Conservation (phyloP, 768 basidiomycete genomes). For the Boletus subparvulus region DNA sequence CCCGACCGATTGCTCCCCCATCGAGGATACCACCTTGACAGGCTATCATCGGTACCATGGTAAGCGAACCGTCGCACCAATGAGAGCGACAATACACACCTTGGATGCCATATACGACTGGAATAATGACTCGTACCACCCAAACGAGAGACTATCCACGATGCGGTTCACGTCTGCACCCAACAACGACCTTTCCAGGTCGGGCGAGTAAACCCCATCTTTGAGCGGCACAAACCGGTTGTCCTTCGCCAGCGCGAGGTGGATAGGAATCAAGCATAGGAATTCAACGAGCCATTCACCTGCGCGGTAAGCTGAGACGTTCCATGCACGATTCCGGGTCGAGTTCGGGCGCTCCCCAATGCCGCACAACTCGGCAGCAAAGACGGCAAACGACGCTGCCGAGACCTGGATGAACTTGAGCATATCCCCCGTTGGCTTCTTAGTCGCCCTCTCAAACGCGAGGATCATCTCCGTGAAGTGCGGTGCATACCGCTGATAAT, state of each 20-base stretch:
- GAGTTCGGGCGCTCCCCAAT: not conserved
- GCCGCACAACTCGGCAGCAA: constrained; percentile 19
- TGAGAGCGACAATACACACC: constrained; percentile 33
- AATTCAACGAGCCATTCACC: constrained; percentile 66
- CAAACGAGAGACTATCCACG: constrained; percentile 54
- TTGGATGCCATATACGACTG: constrained; percentile 60
- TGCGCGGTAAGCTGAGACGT: constrained; percentile 40
- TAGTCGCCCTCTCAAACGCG: constrained; percentile 47
- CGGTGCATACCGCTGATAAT: constrained; percentile 35
- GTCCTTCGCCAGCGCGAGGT: constrained; percentile 57
- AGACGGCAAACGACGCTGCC: constrained; percentile 30
- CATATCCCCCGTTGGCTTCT: constrained; percentile 50
- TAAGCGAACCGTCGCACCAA: accelerated
- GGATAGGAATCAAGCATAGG: constrained; percentile 63
- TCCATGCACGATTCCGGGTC: constrained; percentile 17
- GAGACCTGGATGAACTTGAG: constrained; percentile 40
- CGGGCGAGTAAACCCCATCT: constrained; percentile 52
- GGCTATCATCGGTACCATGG: constrained; percentile 36
- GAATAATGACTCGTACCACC: constrained; percentile 66
- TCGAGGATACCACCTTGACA: constrained; percentile 63
- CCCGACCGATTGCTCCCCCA: constrained; percentile 69
- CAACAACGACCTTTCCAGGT: constrained; percentile 51
- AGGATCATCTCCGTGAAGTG: constrained; percentile 48
- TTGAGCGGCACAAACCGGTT: constrained; percentile 63
- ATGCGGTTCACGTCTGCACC: constrained; percentile 59